These are phyloP conservation scores for Metarhizium guizhouense DNA, from an alignment of 2,329 filamentous ascomycete species.

Conservation along the genomic window DNA sequence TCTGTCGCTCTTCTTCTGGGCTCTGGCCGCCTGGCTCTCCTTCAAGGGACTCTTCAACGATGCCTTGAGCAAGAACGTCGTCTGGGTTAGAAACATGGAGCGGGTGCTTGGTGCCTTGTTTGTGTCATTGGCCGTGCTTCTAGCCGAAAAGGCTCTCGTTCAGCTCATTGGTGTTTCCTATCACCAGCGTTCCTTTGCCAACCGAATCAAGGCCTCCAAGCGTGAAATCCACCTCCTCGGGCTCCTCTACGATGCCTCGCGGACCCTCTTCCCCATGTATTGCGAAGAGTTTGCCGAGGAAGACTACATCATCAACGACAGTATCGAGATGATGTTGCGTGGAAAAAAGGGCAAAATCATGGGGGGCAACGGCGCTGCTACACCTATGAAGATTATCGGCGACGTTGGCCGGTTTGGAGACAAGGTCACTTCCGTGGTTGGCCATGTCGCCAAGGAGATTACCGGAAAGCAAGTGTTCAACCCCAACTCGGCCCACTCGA, in stretches of 20 bases:
- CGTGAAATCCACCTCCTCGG: constrained; percentile 73
- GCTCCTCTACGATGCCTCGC: constrained; percentile 82
- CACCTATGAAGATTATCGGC: constrained; percentile 71
- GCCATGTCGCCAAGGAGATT: constrained; percentile 87
- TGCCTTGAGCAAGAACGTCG: constrained; percentile 22
- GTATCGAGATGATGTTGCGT: constrained; percentile 58
- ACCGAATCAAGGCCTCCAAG: constrained; percentile 83
- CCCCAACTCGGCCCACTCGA: constrained; percentile 78
- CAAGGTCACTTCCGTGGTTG: constrained; percentile 88
- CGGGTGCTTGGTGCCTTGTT: constrained; percentile 59
- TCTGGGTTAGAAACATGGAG: constrained; percentile 51
- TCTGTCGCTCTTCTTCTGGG: constrained; percentile 61
- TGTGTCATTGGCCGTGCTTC: constrained; percentile 59
- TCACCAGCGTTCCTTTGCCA: constrained; percentile 74
- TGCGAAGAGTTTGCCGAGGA: constrained; percentile 85
- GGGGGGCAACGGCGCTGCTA: constrained; percentile 50
- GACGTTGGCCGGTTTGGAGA: constrained; percentile 77
- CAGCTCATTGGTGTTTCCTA: constrained; percentile 81
- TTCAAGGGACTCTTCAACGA: constrained; percentile 46
- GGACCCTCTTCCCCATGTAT: constrained; percentile 83
- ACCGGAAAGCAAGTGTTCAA: constrained; percentile 96
- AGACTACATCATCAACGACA: constrained; percentile 85
- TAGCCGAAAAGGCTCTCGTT: constrained; percentile 70
- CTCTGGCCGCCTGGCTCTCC: constrained; percentile 51
- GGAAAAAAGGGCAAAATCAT: constrained; percentile 36